These are phyloP conservation scores for Prunus kanzakura DNA, from an alignment of 306 rosid species.

Conservation along the genomic window DNA sequence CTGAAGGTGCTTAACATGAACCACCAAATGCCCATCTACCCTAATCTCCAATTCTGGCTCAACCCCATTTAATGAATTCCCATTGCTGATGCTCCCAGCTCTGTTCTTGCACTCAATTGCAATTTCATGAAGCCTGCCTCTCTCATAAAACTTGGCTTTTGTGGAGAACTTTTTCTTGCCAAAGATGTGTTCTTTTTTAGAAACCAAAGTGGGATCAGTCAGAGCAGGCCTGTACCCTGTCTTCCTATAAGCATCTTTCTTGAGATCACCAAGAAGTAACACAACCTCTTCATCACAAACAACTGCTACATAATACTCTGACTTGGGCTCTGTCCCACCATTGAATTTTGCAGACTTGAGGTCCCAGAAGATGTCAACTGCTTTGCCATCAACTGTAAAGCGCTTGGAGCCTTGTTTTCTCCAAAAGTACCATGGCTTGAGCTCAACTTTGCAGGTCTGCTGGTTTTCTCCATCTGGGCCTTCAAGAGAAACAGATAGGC, in stretches of 20 bases:
- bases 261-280: slow-evolving; percentile 71
- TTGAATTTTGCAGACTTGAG: slow-evolving; percentile 70
- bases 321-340: slow-evolving; percentile 74
- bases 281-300: slow-evolving; percentile 78
- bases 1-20: slow-evolving; percentile 81
- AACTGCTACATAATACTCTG: slow-evolving; percentile 80
- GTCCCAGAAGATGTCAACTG: slow-evolving; percentile 68
- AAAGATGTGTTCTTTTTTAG: slow-evolving; percentile 72
- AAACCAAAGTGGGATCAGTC: slow-evolving; percentile 69
- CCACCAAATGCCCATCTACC: slow-evolving; percentile 68
- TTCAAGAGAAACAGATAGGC: slow-evolving; percentile 67
- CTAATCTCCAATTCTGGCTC: slow-evolving; percentile 93
- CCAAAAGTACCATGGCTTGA: slow-evolving; percentile 94
- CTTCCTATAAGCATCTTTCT: slow-evolving; percentile 71
- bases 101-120: slow-evolving; percentile 68
- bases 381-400: slow-evolving; percentile 52
- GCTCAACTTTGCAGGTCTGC: slow-evolving; percentile 73
- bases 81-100: slow-evolving; percentile 19
- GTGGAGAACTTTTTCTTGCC: slow-evolving; percentile 75
- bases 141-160: slow-evolving; percentile 70
- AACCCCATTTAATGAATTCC: slow-evolving; percentile 34
- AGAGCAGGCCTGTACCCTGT: slow-evolving; percentile 75
- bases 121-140: slow-evolving; percentile 67
- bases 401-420: slow-evolving; percentile 76
- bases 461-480: slow-evolving; percentile 66